These are phyloP conservation scores for Pythium pyrilobum DNA, from an alignment of 352 stramenopile genomes.

Conservation along the genomic window DNA sequence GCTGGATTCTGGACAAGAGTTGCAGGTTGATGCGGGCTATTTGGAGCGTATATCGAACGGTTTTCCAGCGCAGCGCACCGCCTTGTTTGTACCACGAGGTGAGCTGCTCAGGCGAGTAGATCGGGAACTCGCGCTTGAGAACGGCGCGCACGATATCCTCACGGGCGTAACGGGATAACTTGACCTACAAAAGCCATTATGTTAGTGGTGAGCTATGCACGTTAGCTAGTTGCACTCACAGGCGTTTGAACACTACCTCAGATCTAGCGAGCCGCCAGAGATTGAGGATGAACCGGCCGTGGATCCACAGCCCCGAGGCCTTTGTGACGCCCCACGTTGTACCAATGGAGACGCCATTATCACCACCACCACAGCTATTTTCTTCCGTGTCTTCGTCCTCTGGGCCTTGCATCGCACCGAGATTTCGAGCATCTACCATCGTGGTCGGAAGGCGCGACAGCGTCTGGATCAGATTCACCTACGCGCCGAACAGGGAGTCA, in stretches of 20 bases:
- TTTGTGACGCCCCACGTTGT: slow-evolving; percentile 77
- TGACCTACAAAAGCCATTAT: slow-evolving; percentile 31
- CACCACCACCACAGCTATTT: neutral
- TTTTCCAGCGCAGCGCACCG: slow-evolving; percentile 15
- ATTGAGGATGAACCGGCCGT: slow-evolving; percentile 89
- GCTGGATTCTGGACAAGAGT: slow-evolving; percentile 54
- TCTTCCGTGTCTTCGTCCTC: slow-evolving; percentile 26
- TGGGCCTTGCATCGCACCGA: slow-evolving; percentile 8
- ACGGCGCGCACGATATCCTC: slow-evolving; percentile 49
- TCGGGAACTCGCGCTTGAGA: slow-evolving; percentile 37
- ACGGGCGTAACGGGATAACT: slow-evolving; percentile 51
- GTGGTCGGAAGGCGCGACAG: slow-evolving; percentile 24
- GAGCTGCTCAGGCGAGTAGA: slow-evolving; percentile 36
- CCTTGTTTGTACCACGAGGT: slow-evolving; percentile 33
- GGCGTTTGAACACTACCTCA: slow-evolving; percentile 46
- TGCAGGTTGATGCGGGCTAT: slow-evolving; percentile 28
- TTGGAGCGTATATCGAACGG: slow-evolving; percentile 27
- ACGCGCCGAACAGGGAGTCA: neutral
- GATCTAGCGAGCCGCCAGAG: slow-evolving; percentile 87
- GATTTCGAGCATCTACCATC: slow-evolving; percentile 24
- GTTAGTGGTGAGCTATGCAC: too few species aligned
- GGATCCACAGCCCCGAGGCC: slow-evolving; percentile 84
- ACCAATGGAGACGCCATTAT: slow-evolving; percentile 39
- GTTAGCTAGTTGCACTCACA: too few species aligned
- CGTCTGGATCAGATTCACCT: slow-evolving; percentile 30